A percentile compares a stretch with the other conserved stretches of the same genome.
Evolutionary conservation across 2,329 filamentous ascomycete genomes (phyloP).

Genomic region (Trichoderma polysporum): DNA sequence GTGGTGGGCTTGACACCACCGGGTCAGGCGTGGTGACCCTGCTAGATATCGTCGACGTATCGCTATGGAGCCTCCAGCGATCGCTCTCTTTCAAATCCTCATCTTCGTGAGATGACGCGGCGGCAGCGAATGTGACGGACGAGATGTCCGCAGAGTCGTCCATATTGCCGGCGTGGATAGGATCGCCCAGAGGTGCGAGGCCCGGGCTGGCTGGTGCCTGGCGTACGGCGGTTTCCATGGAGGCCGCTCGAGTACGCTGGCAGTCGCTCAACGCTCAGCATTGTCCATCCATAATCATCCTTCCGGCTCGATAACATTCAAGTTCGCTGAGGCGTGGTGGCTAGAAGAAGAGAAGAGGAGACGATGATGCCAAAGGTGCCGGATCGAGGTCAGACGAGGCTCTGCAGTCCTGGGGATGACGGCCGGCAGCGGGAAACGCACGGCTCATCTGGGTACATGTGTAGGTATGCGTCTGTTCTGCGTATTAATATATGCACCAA

Average conservation of each 20-base stretch:
- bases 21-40: constrained; percentile 31
- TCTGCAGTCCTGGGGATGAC: constrained; percentile 8
- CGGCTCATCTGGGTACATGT: background rate
- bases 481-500: background rate
- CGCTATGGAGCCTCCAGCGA: constrained; percentile 29
- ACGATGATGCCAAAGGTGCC: background rate
- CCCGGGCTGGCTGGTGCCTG: constrained; percentile 6
- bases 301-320: constrained; percentile 15
- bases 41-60: constrained; percentile 33
- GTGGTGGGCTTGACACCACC: constrained; percentile 23
- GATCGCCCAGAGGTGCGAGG: background rate
- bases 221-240: constrained; percentile 25
- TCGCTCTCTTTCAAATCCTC: constrained; percentile 31
- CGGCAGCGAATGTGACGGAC: constrained; percentile 14
- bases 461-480: background rate
- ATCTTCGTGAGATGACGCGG: constrained; percentile 30
- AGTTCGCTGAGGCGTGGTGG: background rate
- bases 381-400: constrained; percentile 16
- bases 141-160: constrained; percentile 12
- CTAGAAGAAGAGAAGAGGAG: background rate
- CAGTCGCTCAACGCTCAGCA: constrained; percentile 22
- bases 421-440: background rate
- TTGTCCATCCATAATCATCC: constrained; percentile 23
- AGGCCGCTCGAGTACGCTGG: constrained; percentile 21
- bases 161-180: constrained; percentile 10